Evolutionary conservation across 352 stramenopile genomes (phyloP).

Genomic region (Plasmopara muralis): DNA sequence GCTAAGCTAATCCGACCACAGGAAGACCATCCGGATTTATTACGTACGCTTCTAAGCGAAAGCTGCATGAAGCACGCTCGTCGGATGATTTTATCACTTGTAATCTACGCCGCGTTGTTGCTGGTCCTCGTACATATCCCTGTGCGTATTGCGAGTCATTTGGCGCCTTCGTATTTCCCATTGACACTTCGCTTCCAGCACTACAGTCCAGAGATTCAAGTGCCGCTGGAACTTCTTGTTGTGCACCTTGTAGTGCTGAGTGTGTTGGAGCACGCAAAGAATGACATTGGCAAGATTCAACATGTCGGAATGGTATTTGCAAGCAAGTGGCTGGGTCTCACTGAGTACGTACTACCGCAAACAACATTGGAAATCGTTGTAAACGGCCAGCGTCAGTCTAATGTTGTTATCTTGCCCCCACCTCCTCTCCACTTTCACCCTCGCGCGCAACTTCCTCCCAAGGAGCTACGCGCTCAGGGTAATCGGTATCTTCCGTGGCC

Average conservation of each 20-base stretch:
- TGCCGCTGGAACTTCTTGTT: conserved; percentile 92
- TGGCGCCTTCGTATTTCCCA: conserved; percentile 60
- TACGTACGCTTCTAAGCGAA: conserved; percentile 94
- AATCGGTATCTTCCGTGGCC: conserved; percentile 79
- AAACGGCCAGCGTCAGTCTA: conserved; percentile 27
- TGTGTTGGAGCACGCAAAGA: conserved; percentile 89
- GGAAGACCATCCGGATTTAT: conserved; percentile 94
- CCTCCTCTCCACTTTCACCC: conserved; percentile 81
- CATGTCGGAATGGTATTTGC: conserved; percentile 54
- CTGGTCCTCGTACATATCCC: conserved; percentile 85
- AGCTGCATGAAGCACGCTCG: conserved; percentile 89
- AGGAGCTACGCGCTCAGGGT: conserved; percentile 62
- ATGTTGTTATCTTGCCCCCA: conserved; percentile 44
- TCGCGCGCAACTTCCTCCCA: conserved; percentile 52
- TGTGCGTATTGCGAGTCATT: conserved; percentile 46
- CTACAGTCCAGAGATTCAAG: conserved; percentile 90
- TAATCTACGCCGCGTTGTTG: conserved; percentile 88
- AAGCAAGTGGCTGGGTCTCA: conserved; percentile 54
- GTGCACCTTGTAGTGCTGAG: conserved; percentile 94
- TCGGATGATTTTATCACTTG: conserved; percentile 89
- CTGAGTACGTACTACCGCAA: conserved; percentile 64
- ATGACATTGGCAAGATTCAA: conserved; percentile 76
- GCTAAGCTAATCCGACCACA: conserved; percentile 88
- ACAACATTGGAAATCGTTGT: conserved; percentile 30
- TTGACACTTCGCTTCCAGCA: conserved; percentile 88